Base-by-base conservation (phyloP, 768 basidiomycete genomes). In the Sporobolomyces phaffii region DNA sequence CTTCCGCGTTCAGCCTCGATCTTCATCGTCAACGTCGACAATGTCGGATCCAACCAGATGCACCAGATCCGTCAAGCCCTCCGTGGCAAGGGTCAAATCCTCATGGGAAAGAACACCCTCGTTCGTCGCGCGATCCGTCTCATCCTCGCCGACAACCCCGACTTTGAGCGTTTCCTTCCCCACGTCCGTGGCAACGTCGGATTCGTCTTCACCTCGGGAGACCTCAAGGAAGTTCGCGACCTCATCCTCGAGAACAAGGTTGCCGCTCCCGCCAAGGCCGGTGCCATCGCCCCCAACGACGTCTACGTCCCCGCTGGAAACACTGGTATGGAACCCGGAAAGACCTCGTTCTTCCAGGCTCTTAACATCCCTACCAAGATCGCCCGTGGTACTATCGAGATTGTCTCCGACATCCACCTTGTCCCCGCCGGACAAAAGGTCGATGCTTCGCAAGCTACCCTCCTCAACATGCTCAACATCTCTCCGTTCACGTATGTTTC, bases 91-190 rank as follows among this genome's bases (percentile, higher is more conserved):
- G 96, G 90, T 82, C 81, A 92, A 67, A 92, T 99, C 73, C 81
- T 99, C 75, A 99, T 99, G 96, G 96, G 96, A 78, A 99, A 99
- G 83, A 99, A 99, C 87, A 99, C 96, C 78, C 97, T 98, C 94
- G 93, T 99, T 76, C 90, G 96, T 82, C 91, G 96, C 76, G 96
- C 92, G 68, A 84, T 99, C 70, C 91, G 96, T 72, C 83, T 87
- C 76, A 86, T 97, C 80, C 86, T 97, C 77, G 68, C 84, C 73
- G 96, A 98, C 75, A 83, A 81, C 83, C 96, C 94, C 60, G 87
- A 92, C 78, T 93, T 87, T 82, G 96, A 99, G 83, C 88, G 86
- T 76, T 88, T 99, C 80, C 87, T 99, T 66, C 94, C 92, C 72
- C 85, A 89, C 83, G 83, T 99, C 81, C 90, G 82, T 79, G 96